A percentile compares a stretch with the other conserved stretches of the same genome.
These are phyloP conservation scores for Phytophthora pistaciae DNA, from an alignment of 352 stramenopile species.

Conservation along the genomic window DNA sequence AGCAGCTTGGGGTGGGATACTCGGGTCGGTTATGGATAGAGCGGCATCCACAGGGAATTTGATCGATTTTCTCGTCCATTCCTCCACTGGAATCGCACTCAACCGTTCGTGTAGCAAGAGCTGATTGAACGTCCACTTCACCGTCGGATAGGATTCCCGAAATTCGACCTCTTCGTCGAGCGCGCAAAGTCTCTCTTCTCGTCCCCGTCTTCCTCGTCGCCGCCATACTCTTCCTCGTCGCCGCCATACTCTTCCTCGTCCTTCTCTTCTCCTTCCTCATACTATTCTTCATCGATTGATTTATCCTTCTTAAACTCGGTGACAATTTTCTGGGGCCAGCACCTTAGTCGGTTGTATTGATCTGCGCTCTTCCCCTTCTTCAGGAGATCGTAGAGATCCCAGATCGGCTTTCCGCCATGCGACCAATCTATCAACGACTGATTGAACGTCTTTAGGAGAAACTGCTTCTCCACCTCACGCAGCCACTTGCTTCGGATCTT, in stretches of 20 bases:
- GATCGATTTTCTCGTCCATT: conserved; percentile 14
- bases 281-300: conserved; percentile 11
- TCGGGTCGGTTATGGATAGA: background rate
- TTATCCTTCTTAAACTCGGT: conserved; percentile 16
- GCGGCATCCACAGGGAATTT: background rate
- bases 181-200: background rate
- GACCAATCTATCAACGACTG: conserved; percentile 26
- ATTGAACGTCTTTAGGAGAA: conserved; percentile 37
- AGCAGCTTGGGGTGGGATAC: conserved; percentile 2
- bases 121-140: conserved; percentile 36
- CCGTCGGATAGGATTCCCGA: conserved; percentile 19
- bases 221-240: conserved; percentile 18
- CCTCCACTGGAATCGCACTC: conserved; percentile 17
- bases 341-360: conserved; percentile 20
- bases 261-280: too few species aligned
- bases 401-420: conserved; percentile 9
- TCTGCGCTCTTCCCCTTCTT: background rate
- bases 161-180: background rate
- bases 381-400: conserved; percentile 13
- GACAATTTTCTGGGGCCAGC: conserved; percentile 23
- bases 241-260: conserved; percentile 12
- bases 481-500: conserved; percentile 44
- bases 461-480: conserved; percentile 35
- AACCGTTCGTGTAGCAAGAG: conserved; percentile 33
- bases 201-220: conserved; percentile 49